phyloP scores from a whole-genome alignment of 306 rosid genomes.

The Aeschynomene evenia region DNA sequence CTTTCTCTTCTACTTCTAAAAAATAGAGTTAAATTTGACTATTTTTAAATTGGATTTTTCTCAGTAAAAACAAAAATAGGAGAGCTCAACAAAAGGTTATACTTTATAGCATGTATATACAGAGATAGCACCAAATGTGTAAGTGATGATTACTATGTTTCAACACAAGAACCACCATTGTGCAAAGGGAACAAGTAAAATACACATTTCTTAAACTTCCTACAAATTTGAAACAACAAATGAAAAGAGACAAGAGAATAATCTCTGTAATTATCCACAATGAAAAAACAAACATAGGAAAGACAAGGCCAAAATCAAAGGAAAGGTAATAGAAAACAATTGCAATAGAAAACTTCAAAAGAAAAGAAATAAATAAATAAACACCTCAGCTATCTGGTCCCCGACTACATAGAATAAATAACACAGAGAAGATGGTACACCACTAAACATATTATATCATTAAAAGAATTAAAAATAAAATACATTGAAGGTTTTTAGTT shows the following conservation, averaged over 20 bases:
- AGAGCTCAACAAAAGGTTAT: too few relatives aligned
- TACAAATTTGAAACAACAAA: not conserved
- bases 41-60: too few relatives aligned
- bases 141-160: conserved; percentile 10
- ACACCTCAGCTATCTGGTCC: conserved; percentile 20
- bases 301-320: conserved; percentile 10
- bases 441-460: conserved; percentile 16
- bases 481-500: conserved; percentile 16
- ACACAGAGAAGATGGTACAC: not conserved
- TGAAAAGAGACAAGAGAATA: not conserved
- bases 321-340: not conserved
- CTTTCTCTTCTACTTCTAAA: too few relatives aligned
- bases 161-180: not conserved
- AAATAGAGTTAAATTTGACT: too few relatives aligned
- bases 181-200: not conserved
- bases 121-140: not conserved
- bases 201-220: not conserved
- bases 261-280: not conserved
- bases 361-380: too few relatives aligned
- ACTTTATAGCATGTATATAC: not conserved
- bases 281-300: conserved; percentile 6
- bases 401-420: not conserved
- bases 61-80: too few relatives aligned
- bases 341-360: conserved; percentile 4
- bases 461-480: conserved; percentile 37